Conservation (phyloP, 306 rosid species). For the Vigna hirtella region DNA sequence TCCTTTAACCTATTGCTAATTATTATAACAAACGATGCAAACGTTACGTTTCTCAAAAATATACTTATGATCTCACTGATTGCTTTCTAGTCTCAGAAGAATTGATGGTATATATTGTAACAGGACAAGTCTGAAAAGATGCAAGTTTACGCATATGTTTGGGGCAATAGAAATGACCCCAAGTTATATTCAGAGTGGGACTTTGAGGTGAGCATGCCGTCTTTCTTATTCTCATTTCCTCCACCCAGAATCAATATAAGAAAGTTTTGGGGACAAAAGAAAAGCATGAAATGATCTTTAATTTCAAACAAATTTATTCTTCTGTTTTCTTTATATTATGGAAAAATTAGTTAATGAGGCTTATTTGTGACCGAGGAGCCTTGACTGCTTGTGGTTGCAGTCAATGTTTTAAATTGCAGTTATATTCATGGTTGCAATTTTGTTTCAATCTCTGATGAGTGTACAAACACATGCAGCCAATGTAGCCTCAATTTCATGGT, state of each 20-base stretch:
- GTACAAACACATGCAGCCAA: background rate
- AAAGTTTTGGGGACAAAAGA: background rate
- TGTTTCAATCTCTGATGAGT: background rate
- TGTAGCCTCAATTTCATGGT: background rate
- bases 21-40: background rate
- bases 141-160: conserved; percentile 64
- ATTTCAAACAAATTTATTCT: background rate
- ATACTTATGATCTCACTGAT: background rate
- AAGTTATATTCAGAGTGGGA: conserved; percentile 84
- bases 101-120: conserved; percentile 19
- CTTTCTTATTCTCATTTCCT: conserved; percentile 22
- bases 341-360: conserved; percentile 2
- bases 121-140: conserved; percentile 71
- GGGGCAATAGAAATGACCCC: conserved; percentile 79
- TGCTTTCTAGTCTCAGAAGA: background rate
- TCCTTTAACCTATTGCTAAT: background rate
- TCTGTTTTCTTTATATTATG: conserved; percentile 7
- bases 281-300: conserved; percentile 19
- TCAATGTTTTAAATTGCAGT: background rate
- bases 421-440: background rate
- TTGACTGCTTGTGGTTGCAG: background rate
- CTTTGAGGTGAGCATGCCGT: conserved; percentile 68
- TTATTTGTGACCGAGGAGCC: background rate
- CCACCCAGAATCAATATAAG: background rate
- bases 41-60: conserved; percentile 3